Evolutionary conservation across 1,139 yeast species (phyloP).

Genomic region (Scheffersomyces quercinus): DNA sequence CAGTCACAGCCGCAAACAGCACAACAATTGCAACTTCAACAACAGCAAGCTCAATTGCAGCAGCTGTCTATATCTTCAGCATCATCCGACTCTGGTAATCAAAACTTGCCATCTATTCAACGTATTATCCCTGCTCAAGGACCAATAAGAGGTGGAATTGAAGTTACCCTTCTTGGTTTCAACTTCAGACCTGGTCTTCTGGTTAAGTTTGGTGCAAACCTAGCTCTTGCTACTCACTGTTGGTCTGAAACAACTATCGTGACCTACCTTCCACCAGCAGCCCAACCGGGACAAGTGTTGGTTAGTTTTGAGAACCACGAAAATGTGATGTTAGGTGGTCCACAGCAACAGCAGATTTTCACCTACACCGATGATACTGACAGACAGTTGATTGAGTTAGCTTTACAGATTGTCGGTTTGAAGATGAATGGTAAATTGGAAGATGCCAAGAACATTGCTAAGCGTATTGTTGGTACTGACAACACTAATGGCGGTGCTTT

Average conservation of each 20-base stretch:
- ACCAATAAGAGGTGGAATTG: constrained; percentile 93
- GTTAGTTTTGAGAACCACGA: constrained; percentile 71
- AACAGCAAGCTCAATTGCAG: background rate
- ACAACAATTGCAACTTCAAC: constrained; percentile 6
- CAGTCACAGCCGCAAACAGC: constrained; percentile 7
- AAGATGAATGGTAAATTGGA: constrained; percentile 94
- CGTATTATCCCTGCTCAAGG: constrained; percentile 94
- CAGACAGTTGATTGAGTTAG: constrained; percentile 86
- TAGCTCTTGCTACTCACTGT: constrained; percentile 86
- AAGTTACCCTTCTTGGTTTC: constrained; percentile 83
- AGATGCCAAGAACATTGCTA: constrained; percentile 89
- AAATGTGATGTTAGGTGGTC: constrained; percentile 26
- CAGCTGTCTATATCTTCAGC: constrained; percentile 7
- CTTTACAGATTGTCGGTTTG: constrained; percentile 89
- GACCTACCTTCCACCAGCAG: constrained; percentile 89
- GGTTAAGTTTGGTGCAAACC: constrained; percentile 83
- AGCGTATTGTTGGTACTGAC: constrained; percentile 74
- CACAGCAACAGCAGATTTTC: constrained; percentile 59
- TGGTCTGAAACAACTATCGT: constrained; percentile 96
- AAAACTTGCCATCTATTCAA: constrained; percentile 59
- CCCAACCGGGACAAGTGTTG: constrained; percentile 85
- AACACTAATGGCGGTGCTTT: constrained; percentile 11
- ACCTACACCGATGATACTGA: constrained; percentile 93
- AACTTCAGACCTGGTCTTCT: constrained; percentile 80
- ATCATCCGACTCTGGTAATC: constrained; percentile 9